These are phyloP conservation scores for Colletotrichum destructivum DNA, from an alignment of 2,329 filamentous ascomycete species.

Conservation along the genomic window DNA sequence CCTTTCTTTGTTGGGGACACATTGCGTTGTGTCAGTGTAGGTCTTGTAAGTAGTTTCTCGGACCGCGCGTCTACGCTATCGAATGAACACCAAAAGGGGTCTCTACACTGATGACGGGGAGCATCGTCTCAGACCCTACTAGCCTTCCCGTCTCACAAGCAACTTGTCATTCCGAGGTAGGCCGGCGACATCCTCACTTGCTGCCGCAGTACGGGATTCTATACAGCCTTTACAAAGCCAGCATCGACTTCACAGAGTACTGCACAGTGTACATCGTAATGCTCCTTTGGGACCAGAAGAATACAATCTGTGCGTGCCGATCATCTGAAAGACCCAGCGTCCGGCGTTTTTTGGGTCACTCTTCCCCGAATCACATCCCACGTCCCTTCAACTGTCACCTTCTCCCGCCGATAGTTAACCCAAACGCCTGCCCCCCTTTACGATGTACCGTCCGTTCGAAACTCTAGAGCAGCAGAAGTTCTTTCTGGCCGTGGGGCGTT, in stretches of 20 bases:
- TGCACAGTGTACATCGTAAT: no score
- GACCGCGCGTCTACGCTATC: neutral
- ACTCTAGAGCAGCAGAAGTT: neutral
- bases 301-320: constrained; percentile 2
- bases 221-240: neutral
- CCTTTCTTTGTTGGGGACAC: constrained; percentile 2
- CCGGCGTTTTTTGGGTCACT: neutral
- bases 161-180: neutral
- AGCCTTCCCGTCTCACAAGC: neutral
- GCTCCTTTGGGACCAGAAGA: no score
- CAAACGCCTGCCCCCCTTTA: neutral
- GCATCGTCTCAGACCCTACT: neutral
- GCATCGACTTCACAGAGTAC: neutral
- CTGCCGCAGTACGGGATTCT: neutral
- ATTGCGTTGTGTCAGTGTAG: neutral
- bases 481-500: neutral
- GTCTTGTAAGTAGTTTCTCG: neutral
- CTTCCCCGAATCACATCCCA: neutral
- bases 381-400: neutral
- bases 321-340: neutral
- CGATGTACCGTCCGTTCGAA: neutral
- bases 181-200: neutral
- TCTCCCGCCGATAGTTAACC: neutral
- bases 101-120: neutral
- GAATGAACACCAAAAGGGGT: neutral